These are phyloP conservation scores for Binderoboletus segoi DNA, from an alignment of 1,284 basidiomycete species.

Conservation along the genomic window DNA sequence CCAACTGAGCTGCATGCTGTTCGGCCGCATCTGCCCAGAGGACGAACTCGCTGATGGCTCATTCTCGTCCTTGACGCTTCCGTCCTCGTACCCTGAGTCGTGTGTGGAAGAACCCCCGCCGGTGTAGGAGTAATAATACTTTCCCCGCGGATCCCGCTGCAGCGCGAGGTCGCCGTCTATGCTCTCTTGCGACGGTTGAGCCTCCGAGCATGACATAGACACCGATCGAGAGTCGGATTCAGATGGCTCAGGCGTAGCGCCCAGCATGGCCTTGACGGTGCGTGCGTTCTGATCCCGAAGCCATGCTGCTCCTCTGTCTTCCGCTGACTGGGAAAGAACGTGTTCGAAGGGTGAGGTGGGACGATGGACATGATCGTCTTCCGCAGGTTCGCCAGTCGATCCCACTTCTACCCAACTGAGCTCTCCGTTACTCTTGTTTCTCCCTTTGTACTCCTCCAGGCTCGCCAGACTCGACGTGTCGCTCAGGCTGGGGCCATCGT, in stretches of 20 bases:
- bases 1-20: slow-evolving; percentile 65
- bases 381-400: slow-evolving; percentile 43
- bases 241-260: slow-evolving; percentile 61
- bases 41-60: slow-evolving; percentile 26
- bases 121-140: slow-evolving; percentile 75
- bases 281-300: slow-evolving; percentile 78
- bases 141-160: slow-evolving; percentile 65
- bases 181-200: slow-evolving; percentile 36
- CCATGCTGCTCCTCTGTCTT: slow-evolving; percentile 78
- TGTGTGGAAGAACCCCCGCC: slow-evolving; percentile 51
- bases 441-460: slow-evolving; percentile 67
- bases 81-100: slow-evolving; percentile 57
- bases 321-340: slow-evolving; percentile 47
- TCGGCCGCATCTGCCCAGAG: slow-evolving; percentile 46
- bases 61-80: slow-evolving; percentile 37
- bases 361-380: slow-evolving; percentile 52
- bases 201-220: slow-evolving; percentile 36
- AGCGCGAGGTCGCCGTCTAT: slow-evolving; percentile 65
- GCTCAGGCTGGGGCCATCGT: slow-evolving; percentile 88
- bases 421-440: slow-evolving; percentile 62
- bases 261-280: slow-evolving; percentile 59
- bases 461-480: slow-evolving; percentile 82
- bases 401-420: slow-evolving; percentile 54
- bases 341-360: slow-evolving; percentile 43
- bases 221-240: slow-evolving; percentile 53